Percentiles rank a stretch among this genome's conserved stretches.
phyloP scores from a whole-genome alignment of 306 rosid genomes.

The Vigna radiata region DNA sequence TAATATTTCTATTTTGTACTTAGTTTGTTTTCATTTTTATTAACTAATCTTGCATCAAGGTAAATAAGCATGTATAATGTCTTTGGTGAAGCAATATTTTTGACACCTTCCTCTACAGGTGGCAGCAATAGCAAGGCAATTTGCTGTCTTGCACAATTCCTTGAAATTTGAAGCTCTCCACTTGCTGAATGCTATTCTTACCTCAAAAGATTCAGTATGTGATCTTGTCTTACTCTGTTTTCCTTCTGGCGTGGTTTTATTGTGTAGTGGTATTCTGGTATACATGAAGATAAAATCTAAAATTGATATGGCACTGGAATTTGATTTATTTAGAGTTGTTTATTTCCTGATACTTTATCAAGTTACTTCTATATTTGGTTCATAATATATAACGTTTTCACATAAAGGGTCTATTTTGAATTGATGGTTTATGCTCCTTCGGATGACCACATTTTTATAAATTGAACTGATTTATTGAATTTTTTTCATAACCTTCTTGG shows the following conservation, averaged over 20 bases:
- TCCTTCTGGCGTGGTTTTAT: conserved; percentile 26
- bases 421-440: conserved; percentile 22
- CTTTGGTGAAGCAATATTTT: conserved; percentile 13
- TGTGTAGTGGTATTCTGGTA: conserved; percentile 17
- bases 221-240: conserved; percentile 32
- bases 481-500: conserved; percentile 25
- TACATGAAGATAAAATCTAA: conserved; percentile 29
- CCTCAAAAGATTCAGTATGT: conserved; percentile 69
- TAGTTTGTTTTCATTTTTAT: conserved; percentile 32
- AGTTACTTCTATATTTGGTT: conserved; percentile 8
- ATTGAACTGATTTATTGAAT: conserved; percentile 16
- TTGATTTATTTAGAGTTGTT: conserved; percentile 28
- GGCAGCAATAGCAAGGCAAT: conserved; percentile 68
- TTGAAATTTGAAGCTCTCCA: conserved; percentile 84
- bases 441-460: conserved; percentile 1
- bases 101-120: conserved; percentile 56
- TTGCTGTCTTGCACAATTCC: conserved; percentile 77
- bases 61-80: conserved; percentile 8
- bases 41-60: conserved; percentile 36
- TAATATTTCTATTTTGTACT: conserved; percentile 10
- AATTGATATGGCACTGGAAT: conserved; percentile 21
- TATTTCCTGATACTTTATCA: conserved; percentile 28
- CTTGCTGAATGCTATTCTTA: conserved; percentile 67
- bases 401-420: conserved; percentile 16
- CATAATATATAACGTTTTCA: neutral